These are phyloP conservation scores for Kuraishia hungarica DNA, from an alignment of 805 yeast genomes.

Conservation along the genomic window DNA sequence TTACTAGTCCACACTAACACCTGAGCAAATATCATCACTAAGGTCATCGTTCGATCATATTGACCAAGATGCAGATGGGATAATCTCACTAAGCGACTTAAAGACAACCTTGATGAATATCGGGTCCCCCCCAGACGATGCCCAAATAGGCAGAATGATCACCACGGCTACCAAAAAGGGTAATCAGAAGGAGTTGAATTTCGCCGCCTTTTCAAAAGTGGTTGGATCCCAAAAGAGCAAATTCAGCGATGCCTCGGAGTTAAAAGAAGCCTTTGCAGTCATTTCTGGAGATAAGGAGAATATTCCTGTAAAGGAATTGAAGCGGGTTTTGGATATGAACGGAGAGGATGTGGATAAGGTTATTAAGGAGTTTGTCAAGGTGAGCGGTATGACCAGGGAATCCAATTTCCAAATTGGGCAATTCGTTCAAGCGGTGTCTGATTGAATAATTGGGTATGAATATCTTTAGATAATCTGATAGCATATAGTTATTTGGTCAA, in stretches of 20 bases:
- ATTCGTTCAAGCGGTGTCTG: conserved; percentile 36
- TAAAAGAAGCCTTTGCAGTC: conserved; percentile 50
- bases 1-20: not conserved
- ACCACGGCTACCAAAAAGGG: conserved; percentile 15
- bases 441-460: not conserved
- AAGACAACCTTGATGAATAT: conserved; percentile 41
- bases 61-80: conserved; percentile 76
- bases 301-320: conserved; percentile 37
- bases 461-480: no score
- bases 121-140: conserved; percentile 35
- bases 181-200: conserved; percentile 31
- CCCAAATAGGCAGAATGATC: conserved; percentile 43
- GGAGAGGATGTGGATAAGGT: conserved; percentile 39
- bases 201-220: conserved; percentile 56
- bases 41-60: conserved; percentile 72
- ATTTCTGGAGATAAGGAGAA: conserved; percentile 32
- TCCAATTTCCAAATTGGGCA: conserved; percentile 50
- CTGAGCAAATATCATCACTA: conserved; percentile 53
- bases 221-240: conserved; percentile 48
- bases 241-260: conserved; percentile 41
- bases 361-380: conserved; percentile 46
- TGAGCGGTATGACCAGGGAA: conserved; percentile 47
- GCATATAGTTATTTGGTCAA: no score
- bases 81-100: conserved; percentile 48
- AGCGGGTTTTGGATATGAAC: conserved; percentile 29